Conservation (phyloP, 306 rosid genomes). For the Dryas alaskensis region DNA sequence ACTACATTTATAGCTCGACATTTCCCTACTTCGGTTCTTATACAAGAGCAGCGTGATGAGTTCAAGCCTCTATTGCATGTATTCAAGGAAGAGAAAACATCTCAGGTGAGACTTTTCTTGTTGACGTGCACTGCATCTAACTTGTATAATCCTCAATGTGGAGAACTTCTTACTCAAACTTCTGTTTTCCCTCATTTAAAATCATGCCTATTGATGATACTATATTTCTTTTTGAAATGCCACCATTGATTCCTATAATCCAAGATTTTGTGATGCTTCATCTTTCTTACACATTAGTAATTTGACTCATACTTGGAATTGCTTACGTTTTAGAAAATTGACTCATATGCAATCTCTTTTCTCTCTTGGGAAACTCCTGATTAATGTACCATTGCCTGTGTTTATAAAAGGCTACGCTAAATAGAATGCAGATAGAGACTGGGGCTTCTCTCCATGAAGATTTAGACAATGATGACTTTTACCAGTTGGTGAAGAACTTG, state of each 20-base stretch:
- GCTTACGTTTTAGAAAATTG: neutral
- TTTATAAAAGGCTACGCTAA: constrained; percentile 48
- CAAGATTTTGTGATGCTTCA: neutral
- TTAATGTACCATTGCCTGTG: constrained; percentile 25
- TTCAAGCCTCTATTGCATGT: constrained; percentile 48
- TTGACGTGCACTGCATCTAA: neutral
- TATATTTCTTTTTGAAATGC: neutral
- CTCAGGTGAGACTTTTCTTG: constrained; percentile 50
- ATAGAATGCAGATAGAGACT: constrained; percentile 45
- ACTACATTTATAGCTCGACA: constrained; percentile 47
- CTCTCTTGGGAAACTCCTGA: constrained; percentile 14
- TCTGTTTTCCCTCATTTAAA: neutral
- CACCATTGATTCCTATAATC: neutral
- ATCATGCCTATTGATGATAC: neutral
- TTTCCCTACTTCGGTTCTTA: constrained; percentile 67
- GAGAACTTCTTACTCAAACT: neutral
- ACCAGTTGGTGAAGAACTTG: constrained; percentile 42
- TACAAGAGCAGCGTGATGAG: constrained; percentile 80
- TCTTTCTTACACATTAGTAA: neutral
- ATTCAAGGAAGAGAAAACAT: constrained; percentile 53
- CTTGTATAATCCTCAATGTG: neutral
- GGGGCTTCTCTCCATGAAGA: constrained; percentile 42
- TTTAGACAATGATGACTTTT: constrained; percentile 24
- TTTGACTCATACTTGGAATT: neutral
- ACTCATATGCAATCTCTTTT: constrained; percentile 1